Base-by-base conservation (phyloP, 768 basidiomycete genomes). In the Suillus discolor region DNA sequence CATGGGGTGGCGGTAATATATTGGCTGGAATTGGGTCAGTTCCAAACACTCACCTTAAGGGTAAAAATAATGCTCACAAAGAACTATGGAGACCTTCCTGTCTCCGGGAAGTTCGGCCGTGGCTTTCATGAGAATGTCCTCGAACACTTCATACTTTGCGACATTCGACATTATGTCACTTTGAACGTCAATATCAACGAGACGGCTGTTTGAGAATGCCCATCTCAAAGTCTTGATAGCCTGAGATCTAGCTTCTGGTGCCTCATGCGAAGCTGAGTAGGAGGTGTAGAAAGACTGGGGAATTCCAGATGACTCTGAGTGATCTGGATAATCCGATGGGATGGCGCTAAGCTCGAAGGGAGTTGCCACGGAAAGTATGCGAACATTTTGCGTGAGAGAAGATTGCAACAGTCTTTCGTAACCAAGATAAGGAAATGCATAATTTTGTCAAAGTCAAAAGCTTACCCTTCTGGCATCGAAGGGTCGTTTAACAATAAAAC, bases 1-100 rank as follows among this genome's bases (percentile, higher is more conserved):
- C 87, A 69, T 91, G 86, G 1, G 93, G 90, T 44, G 93, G 93
- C 53, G 92, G 93, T 12, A 95, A 82, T 49, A 92, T 77, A 73
- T 92, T 93, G 62, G 89, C 93, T 95, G 72, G 55, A 57, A 70
- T 20, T 45, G 5, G 49, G 41, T 51, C 55, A 4, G 49, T 71
- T 42, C 73, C 57, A 13, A 16, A 23, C 18, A 31, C 12, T 34
- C 16, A 15, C 28, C 12, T 20, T 11, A 31, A 25, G 16, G 36
- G 34, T 49, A 49, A 60, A 44, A 4, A 28, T 31, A 31, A 65
- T 71, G 78, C 86, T 69, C 72, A 92, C 93, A 88, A 49, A 94
- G 78, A 63, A 93, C 81, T 74, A 93, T 86, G 39, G 88, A 83
- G 1, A 83, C 74, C 70, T 81, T 77, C 60, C 79, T 49, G 18